Evolutionary conservation across 371 early-diverging fungal genomes (phyloP).

Genomic region (Blyttiomyces sp.): DNA sequence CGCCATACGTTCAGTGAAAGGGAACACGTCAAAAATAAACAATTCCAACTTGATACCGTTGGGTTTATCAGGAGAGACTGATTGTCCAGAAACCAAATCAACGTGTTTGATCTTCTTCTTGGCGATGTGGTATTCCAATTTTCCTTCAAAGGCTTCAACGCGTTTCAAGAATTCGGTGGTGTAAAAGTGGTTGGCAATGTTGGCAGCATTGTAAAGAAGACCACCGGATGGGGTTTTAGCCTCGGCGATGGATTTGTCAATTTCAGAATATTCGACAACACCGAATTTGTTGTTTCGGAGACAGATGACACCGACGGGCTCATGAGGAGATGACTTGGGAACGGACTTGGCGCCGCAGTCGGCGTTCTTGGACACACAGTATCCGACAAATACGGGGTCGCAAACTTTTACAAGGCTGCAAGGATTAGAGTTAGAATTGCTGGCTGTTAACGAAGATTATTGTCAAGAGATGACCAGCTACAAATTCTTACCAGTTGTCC

Average conservation of each 20-base stretch:
- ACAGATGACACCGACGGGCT: slow-evolving; percentile 94
- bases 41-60: slow-evolving; percentile 97
- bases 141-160: slow-evolving; percentile 72
- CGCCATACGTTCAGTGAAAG: slow-evolving; percentile 78
- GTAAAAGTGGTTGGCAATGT: slow-evolving; percentile 98
- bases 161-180: slow-evolving; percentile 84
- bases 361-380: slow-evolving; percentile 75
- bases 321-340: slow-evolving; percentile 75
- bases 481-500: slow-evolving; percentile 69
- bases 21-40: slow-evolving; percentile 96
- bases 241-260: slow-evolving; percentile 55
- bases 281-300: slow-evolving; percentile 73
- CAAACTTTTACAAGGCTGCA: slow-evolving; percentile 79
- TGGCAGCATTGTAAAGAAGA: slow-evolving; percentile 85
- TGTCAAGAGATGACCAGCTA: not conserved
- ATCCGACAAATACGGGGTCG: slow-evolving; percentile 90
- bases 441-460: too few species aligned
- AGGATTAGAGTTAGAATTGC: not conserved
- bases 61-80: slow-evolving; percentile 69
- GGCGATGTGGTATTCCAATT: slow-evolving; percentile 93
- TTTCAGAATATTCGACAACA: slow-evolving; percentile 96
- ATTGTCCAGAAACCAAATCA: slow-evolving; percentile 73
- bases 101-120: slow-evolving; percentile 94
- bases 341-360: slow-evolving; percentile 94
- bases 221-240: slow-evolving; percentile 46